These are phyloP conservation scores for Scheffersomyces coipomensis DNA, from an alignment of 805 yeast genomes.

Conservation along the genomic window DNA sequence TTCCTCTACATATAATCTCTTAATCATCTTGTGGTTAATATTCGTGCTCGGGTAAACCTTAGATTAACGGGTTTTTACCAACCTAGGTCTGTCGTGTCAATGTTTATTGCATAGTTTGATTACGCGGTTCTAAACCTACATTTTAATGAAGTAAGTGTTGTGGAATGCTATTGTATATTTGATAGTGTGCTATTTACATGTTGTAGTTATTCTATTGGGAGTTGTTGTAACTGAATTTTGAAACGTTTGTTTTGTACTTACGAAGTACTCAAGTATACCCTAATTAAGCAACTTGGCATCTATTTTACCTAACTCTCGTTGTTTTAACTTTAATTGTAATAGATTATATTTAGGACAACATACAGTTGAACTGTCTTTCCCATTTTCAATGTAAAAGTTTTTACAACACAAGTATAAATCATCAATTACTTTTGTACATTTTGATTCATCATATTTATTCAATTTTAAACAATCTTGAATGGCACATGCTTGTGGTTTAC, in stretches of 20 bases:
- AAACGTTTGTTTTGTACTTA: too few relatives aligned
- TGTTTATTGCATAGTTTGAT: constrained; percentile 39
- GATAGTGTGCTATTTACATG: not conserved
- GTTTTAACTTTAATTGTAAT: constrained; percentile 62
- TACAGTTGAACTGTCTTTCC: constrained; percentile 57
- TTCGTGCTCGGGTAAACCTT: constrained; percentile 96
- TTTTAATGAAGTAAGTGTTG: constrained; percentile 9
- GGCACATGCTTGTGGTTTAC: constrained; percentile 79
- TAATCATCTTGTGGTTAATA: constrained; percentile 38
- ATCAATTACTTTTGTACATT: constrained; percentile 69
- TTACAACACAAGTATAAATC: constrained; percentile 74
- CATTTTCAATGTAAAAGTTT: constrained; percentile 58
- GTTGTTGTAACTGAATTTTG: too few relatives aligned
- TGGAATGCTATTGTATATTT: not conserved
- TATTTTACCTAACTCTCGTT: constrained; percentile 52
- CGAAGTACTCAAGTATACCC: too few relatives aligned
- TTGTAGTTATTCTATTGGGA: too few relatives aligned
- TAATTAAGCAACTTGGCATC: constrained; percentile 52
- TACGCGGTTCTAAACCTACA: constrained; percentile 81
- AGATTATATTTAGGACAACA: constrained; percentile 78
- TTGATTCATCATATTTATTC: constrained; percentile 67
- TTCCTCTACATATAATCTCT: constrained; percentile 48
- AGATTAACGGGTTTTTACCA: constrained; percentile 58
- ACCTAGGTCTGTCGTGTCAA: constrained; percentile 59
- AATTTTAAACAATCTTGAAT: constrained; percentile 74